These are phyloP conservation scores for Pythium diclinum DNA, from an alignment of 352 stramenopile genomes.

Conservation along the genomic window DNA sequence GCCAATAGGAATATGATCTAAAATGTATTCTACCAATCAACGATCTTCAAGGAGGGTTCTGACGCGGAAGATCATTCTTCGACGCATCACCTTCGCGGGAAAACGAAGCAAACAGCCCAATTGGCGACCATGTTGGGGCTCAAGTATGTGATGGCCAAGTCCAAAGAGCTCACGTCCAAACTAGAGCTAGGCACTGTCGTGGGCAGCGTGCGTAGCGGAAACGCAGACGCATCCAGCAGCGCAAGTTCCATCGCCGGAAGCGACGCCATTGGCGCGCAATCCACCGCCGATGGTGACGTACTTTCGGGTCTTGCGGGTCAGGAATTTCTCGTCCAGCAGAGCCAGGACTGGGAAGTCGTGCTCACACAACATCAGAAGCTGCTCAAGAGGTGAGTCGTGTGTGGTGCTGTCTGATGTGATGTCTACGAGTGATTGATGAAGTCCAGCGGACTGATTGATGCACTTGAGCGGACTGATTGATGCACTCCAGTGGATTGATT, in stretches of 20 bases:
- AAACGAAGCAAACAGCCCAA: background rate
- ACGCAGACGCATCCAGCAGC: constrained; percentile 15
- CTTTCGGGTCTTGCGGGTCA: constrained; percentile 25
- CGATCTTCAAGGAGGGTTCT: background rate
- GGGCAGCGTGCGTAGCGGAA: constrained; percentile 1
- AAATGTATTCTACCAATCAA: background rate
- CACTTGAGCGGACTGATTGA: background rate
- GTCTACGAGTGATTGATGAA: background rate
- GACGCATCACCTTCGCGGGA: background rate
- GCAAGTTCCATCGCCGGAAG: constrained; percentile 22
- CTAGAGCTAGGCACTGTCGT: constrained; percentile 41
- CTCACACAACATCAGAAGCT: constrained; percentile 44
- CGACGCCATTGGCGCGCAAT: constrained; percentile 11
- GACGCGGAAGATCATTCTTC: background rate
- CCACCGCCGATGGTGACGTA: constrained; percentile 12
- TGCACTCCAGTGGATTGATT: background rate
- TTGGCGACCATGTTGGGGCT: constrained; percentile 47
- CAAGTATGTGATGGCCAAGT: constrained; percentile 79
- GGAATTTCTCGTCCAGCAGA: constrained; percentile 42
- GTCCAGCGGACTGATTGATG: background rate
- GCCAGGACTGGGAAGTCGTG: constrained; percentile 31
- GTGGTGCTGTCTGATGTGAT: background rate
- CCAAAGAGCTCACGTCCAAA: constrained; percentile 58
- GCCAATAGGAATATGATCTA: background rate
- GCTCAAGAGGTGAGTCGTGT: constrained; percentile 36